Conservation (phyloP, 257 asterid species). For the Przewalskia tangutica region DNA sequence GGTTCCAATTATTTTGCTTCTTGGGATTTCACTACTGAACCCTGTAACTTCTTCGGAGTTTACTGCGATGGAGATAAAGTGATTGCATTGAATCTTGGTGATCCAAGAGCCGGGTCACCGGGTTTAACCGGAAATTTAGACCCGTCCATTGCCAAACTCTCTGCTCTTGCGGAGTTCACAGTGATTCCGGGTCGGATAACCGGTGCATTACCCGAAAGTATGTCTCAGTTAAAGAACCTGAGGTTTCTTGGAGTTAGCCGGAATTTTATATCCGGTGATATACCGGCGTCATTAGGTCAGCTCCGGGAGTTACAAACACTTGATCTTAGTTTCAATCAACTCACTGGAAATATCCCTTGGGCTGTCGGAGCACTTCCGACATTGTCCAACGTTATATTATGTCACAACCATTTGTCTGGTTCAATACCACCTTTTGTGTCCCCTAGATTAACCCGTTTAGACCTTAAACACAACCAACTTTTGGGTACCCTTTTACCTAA, state of each 20-base stretch:
- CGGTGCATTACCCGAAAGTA: constrained; percentile 41
- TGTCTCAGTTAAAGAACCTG: constrained; percentile 34
- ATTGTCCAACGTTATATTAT: constrained; percentile 42
- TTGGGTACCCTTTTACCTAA: constrained; percentile 49
- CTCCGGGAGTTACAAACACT: constrained; percentile 45
- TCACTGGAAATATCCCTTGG: constrained; percentile 47
- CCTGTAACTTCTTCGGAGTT: constrained; percentile 76
- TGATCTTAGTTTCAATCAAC: constrained; percentile 74
- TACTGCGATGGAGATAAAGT: constrained; percentile 66
- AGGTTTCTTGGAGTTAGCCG: constrained; percentile 50
- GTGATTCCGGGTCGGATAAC: constrained; percentile 61
- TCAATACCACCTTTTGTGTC: constrained; percentile 57
- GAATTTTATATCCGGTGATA: constrained; percentile 46
- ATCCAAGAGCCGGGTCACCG: constrained; percentile 84
- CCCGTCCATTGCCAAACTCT: constrained; percentile 51
- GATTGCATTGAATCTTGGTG: constrained; percentile 75
- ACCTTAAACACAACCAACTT: constrained; percentile 62
- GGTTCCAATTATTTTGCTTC: constrained; percentile 72
- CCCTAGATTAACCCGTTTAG: constrained; percentile 56
- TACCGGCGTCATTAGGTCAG: constrained; percentile 46
- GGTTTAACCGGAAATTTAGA: constrained; percentile 50
- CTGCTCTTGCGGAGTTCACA: constrained; percentile 51
- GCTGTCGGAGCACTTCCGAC: constrained; percentile 38
- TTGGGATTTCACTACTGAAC: constrained; percentile 92
- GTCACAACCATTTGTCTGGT: constrained; percentile 56